Evolutionary conservation across 306 rosid species (phyloP), one percentile per base, ranked within the genome.

Genomic region (Sesbania bispinosa): DNA sequence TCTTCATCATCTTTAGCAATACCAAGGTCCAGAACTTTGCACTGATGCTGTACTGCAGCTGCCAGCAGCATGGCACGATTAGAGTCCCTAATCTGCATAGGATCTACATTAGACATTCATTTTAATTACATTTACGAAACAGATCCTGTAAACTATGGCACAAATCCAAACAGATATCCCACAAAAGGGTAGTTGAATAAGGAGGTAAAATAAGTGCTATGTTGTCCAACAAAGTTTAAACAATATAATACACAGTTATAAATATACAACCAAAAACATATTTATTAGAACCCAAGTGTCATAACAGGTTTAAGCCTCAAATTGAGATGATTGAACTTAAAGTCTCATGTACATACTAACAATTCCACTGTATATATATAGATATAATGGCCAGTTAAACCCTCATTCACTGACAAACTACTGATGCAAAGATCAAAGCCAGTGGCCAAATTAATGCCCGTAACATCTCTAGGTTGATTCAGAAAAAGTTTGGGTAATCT

Each of bases 51-150:
- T 23, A 35, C 52, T 47, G 89, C 85, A 78, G 96, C 96, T 54
- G 96, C 90, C 75, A 93, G 79, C 51, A 93, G 76, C 97, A 90
- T 90, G 81, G 98, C 92, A 18, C 98, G 89, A 76, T 93, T 93
- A 48, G 92, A 90, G 88, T 93, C 98, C 88, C 97, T 84, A 73
- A 93, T 93, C 98, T 93, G 88, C 87, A 85, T 3, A 54, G 73
- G 51, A 46, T 51, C 51, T 60, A 20, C 30, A 77, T 82, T 62
- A 75, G 81, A 29, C 20, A 35, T 54, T 35, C 39, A 35, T 73
- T 30, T 50, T 48, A 21, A 42, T 48, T 18, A 73, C 43, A 62
- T 57, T 69, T 48, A 64, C 67, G 50, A 26, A 46, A 47, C 30
- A 70, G 70, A 50, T 46, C 30, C 4, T 20, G 6, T 33, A 48